Base-by-base conservation (phyloP, 2,329 filamentous ascomycete genomes). In the Colletotrichum sp. region DNA sequence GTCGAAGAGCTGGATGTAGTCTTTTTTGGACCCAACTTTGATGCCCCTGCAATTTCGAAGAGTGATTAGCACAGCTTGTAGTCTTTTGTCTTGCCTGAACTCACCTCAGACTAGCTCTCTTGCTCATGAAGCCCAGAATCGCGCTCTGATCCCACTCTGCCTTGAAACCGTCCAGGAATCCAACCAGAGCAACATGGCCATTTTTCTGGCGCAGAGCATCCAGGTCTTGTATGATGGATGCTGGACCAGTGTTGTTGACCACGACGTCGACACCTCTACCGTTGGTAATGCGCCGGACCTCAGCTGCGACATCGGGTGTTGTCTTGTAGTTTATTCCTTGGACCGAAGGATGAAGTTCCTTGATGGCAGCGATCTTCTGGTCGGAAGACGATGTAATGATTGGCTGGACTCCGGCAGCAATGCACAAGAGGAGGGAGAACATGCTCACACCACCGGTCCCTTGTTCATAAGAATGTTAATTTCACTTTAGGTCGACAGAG, bases 311-410 rank as follows among this genome's bases (percentile, higher is more conserved):
- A 28, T 78, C 77, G 3, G 64, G 16, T n/a, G 74, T 66, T 2
- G 72, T 79, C 24, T 72, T 77, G 77, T 83, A 82, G 67, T 82
- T 82, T 63, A 80, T 79, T 13, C 78, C 78, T 2, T 75, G 13
- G 10, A 81, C 64, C 6, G 71, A 30, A 6, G 77, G 44, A n/a
- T 74, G 60, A 21, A 81, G 71, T 55, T 79, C 79, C 34, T 76
- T 77, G 55, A 82, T 64, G 1, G 71, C 30, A 18, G 75, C 76
- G 5, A 82, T 77, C 73, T 82, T 82, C 13, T 49, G 77, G 66
- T 82, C 79, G 5, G 81, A 82, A 2, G 81, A 82, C 2, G 81
- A 82, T 8, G 81, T 81, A 68, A 83, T 79, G 71, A 82, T 82
- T 7, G 79, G 78, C n/a, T 71, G 60, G 15, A 80, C 68, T 13